Conservation (phyloP, 2,329 filamentous ascomycete species). For the Pseudodiploospora longispora region DNA sequence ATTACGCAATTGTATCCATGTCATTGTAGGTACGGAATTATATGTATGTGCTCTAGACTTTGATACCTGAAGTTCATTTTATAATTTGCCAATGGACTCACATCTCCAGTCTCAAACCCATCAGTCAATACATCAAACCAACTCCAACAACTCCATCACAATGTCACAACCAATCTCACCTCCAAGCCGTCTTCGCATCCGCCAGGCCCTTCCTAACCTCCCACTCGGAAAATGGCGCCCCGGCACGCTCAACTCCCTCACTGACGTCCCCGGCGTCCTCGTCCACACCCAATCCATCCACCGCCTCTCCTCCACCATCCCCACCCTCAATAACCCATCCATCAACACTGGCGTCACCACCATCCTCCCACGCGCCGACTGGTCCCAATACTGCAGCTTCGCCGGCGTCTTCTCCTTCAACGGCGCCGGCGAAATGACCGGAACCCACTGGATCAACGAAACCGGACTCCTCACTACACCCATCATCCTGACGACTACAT, state of each 20-base stretch:
- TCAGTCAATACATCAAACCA: not conserved
- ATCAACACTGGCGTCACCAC: constrained; percentile 44
- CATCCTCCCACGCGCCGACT: constrained; percentile 37
- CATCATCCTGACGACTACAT: constrained; percentile 51
- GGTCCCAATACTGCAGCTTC: constrained; percentile 37
- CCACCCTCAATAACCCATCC: constrained; percentile 16
- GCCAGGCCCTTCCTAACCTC: constrained; percentile 36
- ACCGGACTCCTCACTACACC: constrained; percentile 51
- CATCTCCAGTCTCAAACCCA: too few species aligned
- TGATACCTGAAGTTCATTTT: too few species aligned
- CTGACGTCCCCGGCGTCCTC: constrained; percentile 41
- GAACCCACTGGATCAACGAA: constrained; percentile 53
- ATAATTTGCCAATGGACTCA: too few species aligned
- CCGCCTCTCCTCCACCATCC: constrained; percentile 31
- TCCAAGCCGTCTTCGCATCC: constrained; percentile 24
- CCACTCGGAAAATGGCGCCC: constrained; percentile 34
- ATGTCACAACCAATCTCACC: not conserved
- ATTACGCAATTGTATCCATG: too few species aligned
- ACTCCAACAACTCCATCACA: not conserved
- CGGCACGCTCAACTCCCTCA: constrained; percentile 41
- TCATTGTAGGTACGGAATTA: too few species aligned
- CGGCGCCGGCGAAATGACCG: constrained; percentile 55
- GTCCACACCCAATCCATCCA: constrained; percentile 34
- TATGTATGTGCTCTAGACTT: too few species aligned
- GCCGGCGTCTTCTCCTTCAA: constrained; percentile 54